phyloP scores from a whole-genome alignment of 495 filamentous ascomycete species.

The Podospora pseudoanserina region DNA sequence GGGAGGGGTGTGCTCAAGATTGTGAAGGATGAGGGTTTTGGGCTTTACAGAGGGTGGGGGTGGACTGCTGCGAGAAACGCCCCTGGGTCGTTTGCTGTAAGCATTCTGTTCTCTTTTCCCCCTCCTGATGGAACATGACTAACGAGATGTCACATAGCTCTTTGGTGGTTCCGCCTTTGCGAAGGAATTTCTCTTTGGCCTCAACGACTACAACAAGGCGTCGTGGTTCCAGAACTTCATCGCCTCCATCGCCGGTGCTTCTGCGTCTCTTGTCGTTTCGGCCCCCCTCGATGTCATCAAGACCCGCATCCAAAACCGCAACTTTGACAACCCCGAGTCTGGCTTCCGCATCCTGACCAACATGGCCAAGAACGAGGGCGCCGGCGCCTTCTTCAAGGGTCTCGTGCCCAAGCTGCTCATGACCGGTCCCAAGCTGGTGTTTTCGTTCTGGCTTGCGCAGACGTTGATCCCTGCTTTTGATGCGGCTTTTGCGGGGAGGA shows the following conservation, averaged over 20 bases:
- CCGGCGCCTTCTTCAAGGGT: slow-evolving; percentile 92
- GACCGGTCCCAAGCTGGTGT: slow-evolving; percentile 97
- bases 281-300: slow-evolving; percentile 98
- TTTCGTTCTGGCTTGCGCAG: slow-evolving; percentile 99
- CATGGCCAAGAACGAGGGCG: slow-evolving; percentile 87
- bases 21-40: slow-evolving; percentile 89
- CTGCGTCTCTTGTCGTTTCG: slow-evolving; percentile 86
- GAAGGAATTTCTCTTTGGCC: slow-evolving; percentile 87
- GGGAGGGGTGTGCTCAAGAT: slow-evolving; percentile 89
- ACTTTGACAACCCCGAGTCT: slow-evolving; percentile 95
- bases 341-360: slow-evolving; percentile 83
- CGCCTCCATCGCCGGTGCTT: slow-evolving; percentile 89
- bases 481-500: slow-evolving; percentile 19
- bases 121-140: background rate
- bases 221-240: slow-evolving; percentile 95
- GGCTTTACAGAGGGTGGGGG: slow-evolving; percentile 90
- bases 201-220: slow-evolving; percentile 93
- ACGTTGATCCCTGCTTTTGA: slow-evolving; percentile 72
- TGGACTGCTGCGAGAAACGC: slow-evolving; percentile 98
- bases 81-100: slow-evolving; percentile 91
- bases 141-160: slow-evolving; percentile 51
- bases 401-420: slow-evolving; percentile 94
- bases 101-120: slow-evolving; percentile 31
- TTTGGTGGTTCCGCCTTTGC: slow-evolving; percentile 98
- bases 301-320: slow-evolving; percentile 97